Conservation (phyloP, 2,329 filamentous ascomycete species). For the Colletotrichum trifolii region DNA sequence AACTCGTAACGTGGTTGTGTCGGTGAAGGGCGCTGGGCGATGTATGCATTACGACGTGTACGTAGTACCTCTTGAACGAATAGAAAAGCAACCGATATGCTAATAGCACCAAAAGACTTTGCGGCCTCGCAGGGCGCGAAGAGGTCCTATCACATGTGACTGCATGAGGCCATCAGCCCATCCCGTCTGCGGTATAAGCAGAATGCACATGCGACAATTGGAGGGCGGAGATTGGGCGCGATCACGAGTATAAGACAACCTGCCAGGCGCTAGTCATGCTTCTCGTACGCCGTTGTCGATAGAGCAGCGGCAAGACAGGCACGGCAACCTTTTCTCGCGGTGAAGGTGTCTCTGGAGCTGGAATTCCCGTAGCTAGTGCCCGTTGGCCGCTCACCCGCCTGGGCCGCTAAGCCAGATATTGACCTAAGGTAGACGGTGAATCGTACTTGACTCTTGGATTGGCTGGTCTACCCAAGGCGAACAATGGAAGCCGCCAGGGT, state of each 20-base stretch:
- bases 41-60: constrained; percentile 33
- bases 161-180: constrained; percentile 15
- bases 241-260: constrained; percentile 21
- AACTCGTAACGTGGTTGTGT: background rate
- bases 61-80: constrained; percentile 16
- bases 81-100: constrained; percentile 8
- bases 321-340: background rate
- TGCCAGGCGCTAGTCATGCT: constrained; percentile 21
- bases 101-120: constrained; percentile 1
- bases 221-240: constrained; percentile 18
- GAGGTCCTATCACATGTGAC: constrained; percentile 29
- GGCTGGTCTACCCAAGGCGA: too few species aligned
- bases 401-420: constrained; percentile 25
- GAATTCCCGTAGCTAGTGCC: constrained; percentile 28
- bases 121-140: constrained; percentile 4
- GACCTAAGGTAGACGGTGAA: background rate
- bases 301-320: constrained; percentile 3
- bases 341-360: constrained; percentile 8
- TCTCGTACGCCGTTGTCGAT: background rate
- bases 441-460: background rate
- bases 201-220: constrained; percentile 30
- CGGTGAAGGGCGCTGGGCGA: background rate
- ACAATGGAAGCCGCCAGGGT: constrained; percentile 21
- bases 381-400: constrained; percentile 32
- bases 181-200: constrained; percentile 13